Evolutionary conservation across 2,329 filamentous ascomycete genomes (phyloP).

Genomic region (Pseudocercospora vitis): DNA sequence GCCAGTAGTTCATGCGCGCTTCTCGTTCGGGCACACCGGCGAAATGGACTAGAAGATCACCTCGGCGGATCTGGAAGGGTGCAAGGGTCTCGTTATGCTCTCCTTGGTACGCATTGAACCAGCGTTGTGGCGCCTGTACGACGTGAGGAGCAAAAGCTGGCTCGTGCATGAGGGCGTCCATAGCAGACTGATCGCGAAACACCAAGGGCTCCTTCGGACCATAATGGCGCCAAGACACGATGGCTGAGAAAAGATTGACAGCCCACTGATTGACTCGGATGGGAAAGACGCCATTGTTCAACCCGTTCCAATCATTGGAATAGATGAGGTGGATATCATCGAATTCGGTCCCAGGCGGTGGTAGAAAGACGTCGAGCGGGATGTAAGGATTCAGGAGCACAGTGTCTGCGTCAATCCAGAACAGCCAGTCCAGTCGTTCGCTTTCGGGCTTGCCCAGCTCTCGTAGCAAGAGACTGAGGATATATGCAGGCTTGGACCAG

Average conservation of each 20-base stretch:
- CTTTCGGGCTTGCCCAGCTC: slow-evolving; percentile 42
- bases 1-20: slow-evolving; percentile 41
- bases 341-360: slow-evolving; percentile 36
- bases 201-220: slow-evolving; percentile 38
- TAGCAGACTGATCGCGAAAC: slow-evolving; percentile 46
- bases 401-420: slow-evolving; percentile 49
- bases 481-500: slow-evolving; percentile 50
- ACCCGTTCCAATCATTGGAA: slow-evolving; percentile 43
- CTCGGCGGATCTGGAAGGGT: slow-evolving; percentile 41
- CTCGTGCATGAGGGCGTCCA: slow-evolving; percentile 42
- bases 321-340: slow-evolving; percentile 42
- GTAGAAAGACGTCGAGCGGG: slow-evolving; percentile 44
- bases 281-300: slow-evolving; percentile 48
- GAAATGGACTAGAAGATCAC: slow-evolving; percentile 48
- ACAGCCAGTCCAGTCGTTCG: slow-evolving; percentile 45
- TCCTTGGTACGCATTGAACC: slow-evolving; percentile 48
- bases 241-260: slow-evolving; percentile 42
- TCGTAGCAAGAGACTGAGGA: slow-evolving; percentile 42
- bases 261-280: slow-evolving; percentile 44
- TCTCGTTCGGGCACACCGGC: slow-evolving; percentile 40
- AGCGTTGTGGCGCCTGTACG: slow-evolving; percentile 43
- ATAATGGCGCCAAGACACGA: slow-evolving; percentile 44
- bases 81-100: slow-evolving; percentile 41
- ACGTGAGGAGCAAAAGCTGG: slow-evolving; percentile 37
- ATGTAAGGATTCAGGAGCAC: slow-evolving; percentile 47